Percentiles rank a stretch among this genome's conserved stretches.
Conservation (phyloP, 1,139 yeast species). For the Taiozyma sp. region DNA sequence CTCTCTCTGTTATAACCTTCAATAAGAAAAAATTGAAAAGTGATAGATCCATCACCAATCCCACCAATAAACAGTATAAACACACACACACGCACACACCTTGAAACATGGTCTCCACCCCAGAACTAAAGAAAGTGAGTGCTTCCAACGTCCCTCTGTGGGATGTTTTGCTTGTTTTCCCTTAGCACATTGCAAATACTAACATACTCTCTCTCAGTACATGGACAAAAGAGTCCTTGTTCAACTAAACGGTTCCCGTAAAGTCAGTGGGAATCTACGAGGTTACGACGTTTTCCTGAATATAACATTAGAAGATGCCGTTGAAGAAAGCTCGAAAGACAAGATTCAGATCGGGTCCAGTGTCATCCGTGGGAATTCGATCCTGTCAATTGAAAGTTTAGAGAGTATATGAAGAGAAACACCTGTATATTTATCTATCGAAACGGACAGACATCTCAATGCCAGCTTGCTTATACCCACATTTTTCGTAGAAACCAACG, state of each 20-base stretch:
- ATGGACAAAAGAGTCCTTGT: slow-evolving; percentile 70
- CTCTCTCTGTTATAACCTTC: too few species aligned
- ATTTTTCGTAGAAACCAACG: slow-evolving; percentile 83
- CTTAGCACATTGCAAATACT: slow-evolving; percentile 1
- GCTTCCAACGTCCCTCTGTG: too few species aligned
- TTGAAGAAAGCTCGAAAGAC: slow-evolving; percentile 50
- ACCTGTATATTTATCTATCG: neutral
- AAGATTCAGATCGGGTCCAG: slow-evolving; percentile 53
- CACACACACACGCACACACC: neutral
- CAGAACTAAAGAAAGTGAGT: slow-evolving; percentile 52
- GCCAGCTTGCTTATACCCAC: slow-evolving; percentile 66
- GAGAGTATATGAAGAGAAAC: slow-evolving; percentile 23
- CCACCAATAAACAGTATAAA: too few species aligned
- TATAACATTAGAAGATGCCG: slow-evolving; percentile 68
- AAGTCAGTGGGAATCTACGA: slow-evolving; percentile 65
- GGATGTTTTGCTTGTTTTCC: neutral
- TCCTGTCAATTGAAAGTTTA: slow-evolving; percentile 47
- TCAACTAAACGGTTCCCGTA: slow-evolving; percentile 71
- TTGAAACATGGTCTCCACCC: slow-evolving; percentile 52
- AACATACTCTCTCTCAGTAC: slow-evolving; percentile 37
- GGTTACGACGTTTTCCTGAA: slow-evolving; percentile 80
- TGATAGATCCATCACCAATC: too few species aligned
- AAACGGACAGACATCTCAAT: slow-evolving; percentile 58
- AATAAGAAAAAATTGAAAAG: neutral
- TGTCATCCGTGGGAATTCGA: slow-evolving; percentile 56